Evolutionary conservation across 768 basidiomycete genomes (phyloP), one percentile per base, ranked within the genome.

Genomic region (Daedaleopsis nitida): DNA sequence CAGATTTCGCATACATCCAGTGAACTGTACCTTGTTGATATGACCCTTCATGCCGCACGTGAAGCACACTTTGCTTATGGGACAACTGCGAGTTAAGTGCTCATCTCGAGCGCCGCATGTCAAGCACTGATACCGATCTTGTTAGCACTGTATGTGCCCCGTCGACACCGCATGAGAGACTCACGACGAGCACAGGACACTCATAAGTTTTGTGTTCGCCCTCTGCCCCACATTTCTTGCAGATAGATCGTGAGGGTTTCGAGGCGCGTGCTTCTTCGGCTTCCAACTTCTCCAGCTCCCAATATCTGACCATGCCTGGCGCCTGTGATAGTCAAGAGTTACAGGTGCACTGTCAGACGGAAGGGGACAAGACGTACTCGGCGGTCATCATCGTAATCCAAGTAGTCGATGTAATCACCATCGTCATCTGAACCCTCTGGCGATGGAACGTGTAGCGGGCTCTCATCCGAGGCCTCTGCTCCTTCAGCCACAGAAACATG

Each of bases 1-100:
- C 21, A 44, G 38, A 57, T 32, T 32, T 32, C 27, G 27, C 27
- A 44, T 35, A 47, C 24, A 24, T 24, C 6, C 27, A 16, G 54
- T 21, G 17, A 38, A 2, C 72, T 81, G 52, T 65, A 90, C 91
- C 58, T 76, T 80, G 64, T 82, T 89, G 57, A 92, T 83, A 68
- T 92, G 91, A 1, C 92, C 92, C 70, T 89, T 90, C 89, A 91
- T 91, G 16, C 89, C 89, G 66, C 92, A 94, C 3, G 78, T 81
- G 67, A 85, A 93, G 68, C 92, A 94, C 0, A 82, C 86, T 73
- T 92, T 92, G 73, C 85, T 86, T 62, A 91, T 88, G 2, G 91
- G 90, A 73, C 91, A 94, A 53, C 85, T 84, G 43, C 86, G 80
- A 17, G 92, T 92, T 3, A 80, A 77, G 72, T 94, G 92, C 62